A percentile compares a stretch with the other conserved stretches of the same genome.
Conservation (phyloP, 805 yeast genomes). For the Candida quercuum region DNA sequence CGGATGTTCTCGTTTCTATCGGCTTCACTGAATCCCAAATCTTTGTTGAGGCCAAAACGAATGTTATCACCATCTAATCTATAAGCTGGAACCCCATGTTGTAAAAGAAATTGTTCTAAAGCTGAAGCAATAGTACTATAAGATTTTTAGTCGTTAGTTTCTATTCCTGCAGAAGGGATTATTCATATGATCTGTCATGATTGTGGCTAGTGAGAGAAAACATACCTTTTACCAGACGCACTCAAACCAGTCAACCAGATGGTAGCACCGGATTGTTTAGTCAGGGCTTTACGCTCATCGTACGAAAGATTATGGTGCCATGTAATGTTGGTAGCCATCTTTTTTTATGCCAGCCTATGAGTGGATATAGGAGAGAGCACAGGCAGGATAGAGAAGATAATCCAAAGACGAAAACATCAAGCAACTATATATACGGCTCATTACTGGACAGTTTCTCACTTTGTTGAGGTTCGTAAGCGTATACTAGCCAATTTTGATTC, state of each 20-base stretch:
- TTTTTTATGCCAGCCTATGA: too few relatives aligned
- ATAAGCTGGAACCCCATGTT: conserved; percentile 67
- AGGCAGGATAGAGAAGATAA: too few relatives aligned
- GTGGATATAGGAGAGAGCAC: too few relatives aligned
- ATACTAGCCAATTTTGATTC: conserved; percentile 12
- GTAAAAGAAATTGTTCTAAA: conserved; percentile 73
- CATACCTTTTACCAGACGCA: conserved; percentile 77
- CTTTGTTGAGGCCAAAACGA: conserved; percentile 92
- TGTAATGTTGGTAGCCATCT: conserved; percentile 92
- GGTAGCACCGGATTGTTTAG: conserved; percentile 83
- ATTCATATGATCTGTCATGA: too few relatives aligned
- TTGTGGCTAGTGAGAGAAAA: background rate
- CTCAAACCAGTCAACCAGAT: conserved; percentile 94
- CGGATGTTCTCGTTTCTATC: conserved; percentile 95
- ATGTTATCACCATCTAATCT: conserved; percentile 93
- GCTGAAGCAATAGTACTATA: conserved; percentile 82
- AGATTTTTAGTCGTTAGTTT: conserved; percentile 2
- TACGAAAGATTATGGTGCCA: conserved; percentile 92
- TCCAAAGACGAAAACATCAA: too few relatives aligned
- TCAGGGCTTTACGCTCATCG: conserved; percentile 65
- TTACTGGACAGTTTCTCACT: too few relatives aligned
- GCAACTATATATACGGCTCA: too few relatives aligned
- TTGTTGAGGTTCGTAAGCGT: background rate
- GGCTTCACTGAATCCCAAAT: conserved; percentile 84
- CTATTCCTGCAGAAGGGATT: too few relatives aligned